Evolutionary conservation across 2,329 filamentous ascomycete species (phyloP).

Genomic region (Drechslerella stenobrocha): DNA sequence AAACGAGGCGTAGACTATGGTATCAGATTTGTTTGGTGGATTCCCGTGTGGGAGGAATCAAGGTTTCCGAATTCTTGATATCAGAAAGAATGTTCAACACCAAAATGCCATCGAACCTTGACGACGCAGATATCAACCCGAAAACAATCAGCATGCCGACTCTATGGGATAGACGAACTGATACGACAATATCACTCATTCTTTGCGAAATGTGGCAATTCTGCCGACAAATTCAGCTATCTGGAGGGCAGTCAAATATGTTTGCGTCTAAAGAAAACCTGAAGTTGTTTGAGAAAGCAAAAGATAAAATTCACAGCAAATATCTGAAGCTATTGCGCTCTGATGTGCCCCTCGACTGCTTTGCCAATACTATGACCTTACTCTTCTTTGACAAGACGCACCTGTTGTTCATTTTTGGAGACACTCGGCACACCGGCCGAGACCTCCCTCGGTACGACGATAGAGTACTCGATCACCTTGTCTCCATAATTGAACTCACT

Average conservation of each 20-base stretch:
- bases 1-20: slow-evolving; percentile 65
- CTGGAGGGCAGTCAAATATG: not conserved
- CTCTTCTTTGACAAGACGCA: slow-evolving; percentile 31
- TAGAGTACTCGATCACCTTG: not conserved
- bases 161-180: slow-evolving; percentile 8
- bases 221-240: slow-evolving; percentile 12
- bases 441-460: not conserved
- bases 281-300: not conserved
- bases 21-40: slow-evolving; percentile 67
- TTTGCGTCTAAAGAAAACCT: not conserved
- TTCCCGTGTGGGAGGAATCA: slow-evolving; percentile 65
- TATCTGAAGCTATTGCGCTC: slow-evolving; percentile 8
- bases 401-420: slow-evolving; percentile 3
- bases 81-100: slow-evolving; percentile 65
- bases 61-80: slow-evolving; percentile 66
- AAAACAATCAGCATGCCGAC: slow-evolving; percentile 50
- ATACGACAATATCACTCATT: slow-evolving; percentile 25
- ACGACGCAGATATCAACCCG: slow-evolving; percentile 59
- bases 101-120: slow-evolving; percentile 59
- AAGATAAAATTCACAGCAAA: not conserved
- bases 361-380: slow-evolving; percentile 15
- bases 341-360: slow-evolving; percentile 11
- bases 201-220: slow-evolving; percentile 37
- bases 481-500: slow-evolving; percentile 18
- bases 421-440: not conserved